Evolutionary conservation across 179 eudicot species (phyloP).

Genomic region (Pouteria campechiana): DNA sequence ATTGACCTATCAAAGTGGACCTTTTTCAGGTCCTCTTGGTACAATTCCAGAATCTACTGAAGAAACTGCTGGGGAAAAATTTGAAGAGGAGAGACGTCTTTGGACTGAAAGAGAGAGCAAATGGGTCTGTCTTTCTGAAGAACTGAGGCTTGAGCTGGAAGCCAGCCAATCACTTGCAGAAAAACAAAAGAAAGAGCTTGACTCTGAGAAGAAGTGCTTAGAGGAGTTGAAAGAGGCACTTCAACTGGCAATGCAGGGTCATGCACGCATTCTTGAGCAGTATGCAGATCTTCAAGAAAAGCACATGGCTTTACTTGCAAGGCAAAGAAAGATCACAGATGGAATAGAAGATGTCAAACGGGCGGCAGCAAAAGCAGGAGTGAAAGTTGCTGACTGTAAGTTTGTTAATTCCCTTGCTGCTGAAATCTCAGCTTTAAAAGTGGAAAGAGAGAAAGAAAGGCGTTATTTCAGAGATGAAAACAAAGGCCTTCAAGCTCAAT

Average conservation of each 20-base stretch:
- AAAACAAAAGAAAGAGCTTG: constrained; percentile 52
- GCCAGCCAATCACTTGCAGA: constrained; percentile 41
- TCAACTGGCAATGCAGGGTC: constrained; percentile 93
- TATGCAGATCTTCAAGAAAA: constrained; percentile 88
- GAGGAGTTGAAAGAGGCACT: constrained; percentile 91
- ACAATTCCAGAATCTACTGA: constrained; percentile 36
- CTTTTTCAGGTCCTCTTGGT: constrained; percentile 23
- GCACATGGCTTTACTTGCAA: constrained; percentile 74
- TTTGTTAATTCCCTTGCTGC: constrained; percentile 86
- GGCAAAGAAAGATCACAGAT: constrained; percentile 66
- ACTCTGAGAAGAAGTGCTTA: constrained; percentile 67
- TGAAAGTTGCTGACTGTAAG: constrained; percentile 76
- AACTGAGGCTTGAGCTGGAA: constrained; percentile 64
- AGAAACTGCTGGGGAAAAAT: constrained; percentile 38
- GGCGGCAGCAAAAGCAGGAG: constrained; percentile 82
- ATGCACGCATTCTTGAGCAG: constrained; percentile 97
- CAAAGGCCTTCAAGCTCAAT: constrained; percentile 80
- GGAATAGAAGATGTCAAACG: constrained; percentile 87
- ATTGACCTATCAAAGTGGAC: constrained; percentile 48
- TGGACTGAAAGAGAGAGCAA: constrained; percentile 87
- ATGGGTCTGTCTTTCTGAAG: constrained; percentile 84
- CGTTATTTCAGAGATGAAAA: constrained; percentile 75
- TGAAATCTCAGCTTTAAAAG: constrained; percentile 76
- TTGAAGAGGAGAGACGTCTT: constrained; percentile 49
- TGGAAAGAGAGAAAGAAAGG: constrained; percentile 78